phyloP scores from a whole-genome alignment of 257 asterid species.

The Plantago elongata region DNA sequence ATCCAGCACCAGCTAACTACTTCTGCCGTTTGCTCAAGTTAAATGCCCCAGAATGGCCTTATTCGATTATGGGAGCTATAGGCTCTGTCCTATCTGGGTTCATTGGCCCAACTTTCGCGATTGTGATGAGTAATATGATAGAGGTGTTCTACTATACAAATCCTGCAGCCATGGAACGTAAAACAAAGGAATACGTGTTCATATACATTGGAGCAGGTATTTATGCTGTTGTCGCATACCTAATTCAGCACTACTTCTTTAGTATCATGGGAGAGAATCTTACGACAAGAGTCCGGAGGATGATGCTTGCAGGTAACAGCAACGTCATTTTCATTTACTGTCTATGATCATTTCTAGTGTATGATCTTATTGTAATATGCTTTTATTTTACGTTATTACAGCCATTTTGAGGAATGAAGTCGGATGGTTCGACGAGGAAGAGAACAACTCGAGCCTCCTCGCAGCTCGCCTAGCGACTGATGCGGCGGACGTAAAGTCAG shows the following conservation, averaged over 20 bases:
- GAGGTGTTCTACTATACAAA: constrained; percentile 85
- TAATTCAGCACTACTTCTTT: constrained; percentile 94
- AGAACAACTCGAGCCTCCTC: constrained; percentile 84
- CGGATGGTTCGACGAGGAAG: constrained; percentile 99
- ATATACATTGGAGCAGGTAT: constrained; percentile 86
- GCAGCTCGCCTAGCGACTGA: constrained; percentile 91
- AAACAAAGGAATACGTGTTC: constrained; percentile 85
- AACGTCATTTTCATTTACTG: neutral
- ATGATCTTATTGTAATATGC: neutral
- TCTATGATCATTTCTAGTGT: neutral
- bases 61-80: constrained; percentile 84
- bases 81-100: constrained; percentile 95
- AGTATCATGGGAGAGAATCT: constrained; percentile 98
- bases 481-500: constrained; percentile 94
- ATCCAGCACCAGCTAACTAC: constrained; percentile 80
- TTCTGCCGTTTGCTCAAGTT: constrained; percentile 78
- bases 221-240: constrained; percentile 83
- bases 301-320: constrained; percentile 91
- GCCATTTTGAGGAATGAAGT: constrained; percentile 95
- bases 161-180: constrained; percentile 71
- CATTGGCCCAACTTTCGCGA: constrained; percentile 89
- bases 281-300: constrained; percentile 89
- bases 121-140: constrained; percentile 93
- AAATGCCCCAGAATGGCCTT: constrained; percentile 98
- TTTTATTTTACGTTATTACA: constrained; percentile 19